Percentiles rank a stretch among this genome's conserved stretches.
phyloP scores from a whole-genome alignment of 2,329 filamentous ascomycete genomes.

The Zalaria sp. region DNA sequence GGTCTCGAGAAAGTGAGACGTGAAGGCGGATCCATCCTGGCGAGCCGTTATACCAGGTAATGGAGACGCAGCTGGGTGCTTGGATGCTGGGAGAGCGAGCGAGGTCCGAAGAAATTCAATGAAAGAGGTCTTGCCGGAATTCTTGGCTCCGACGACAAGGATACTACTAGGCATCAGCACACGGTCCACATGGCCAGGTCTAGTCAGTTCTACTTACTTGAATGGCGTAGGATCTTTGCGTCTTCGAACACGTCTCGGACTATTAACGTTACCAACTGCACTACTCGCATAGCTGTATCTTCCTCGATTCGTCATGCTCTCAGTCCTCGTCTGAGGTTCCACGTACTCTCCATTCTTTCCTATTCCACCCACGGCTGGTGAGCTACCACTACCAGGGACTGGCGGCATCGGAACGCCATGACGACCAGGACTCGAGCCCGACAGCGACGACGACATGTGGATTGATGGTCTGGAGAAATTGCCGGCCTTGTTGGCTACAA shows the following conservation, averaged over 20 bases:
- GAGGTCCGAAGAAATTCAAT: constrained; percentile 87
- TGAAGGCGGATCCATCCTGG: constrained; percentile 43
- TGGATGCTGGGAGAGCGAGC: constrained; percentile 68
- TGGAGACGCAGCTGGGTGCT: constrained; percentile 32
- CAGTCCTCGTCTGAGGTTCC: constrained; percentile 69
- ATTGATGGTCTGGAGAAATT: constrained; percentile 29
- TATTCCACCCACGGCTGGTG: not conserved
- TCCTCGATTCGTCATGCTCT: constrained; percentile 94
- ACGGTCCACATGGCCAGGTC: not conserved
- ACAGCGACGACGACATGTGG: not conserved
- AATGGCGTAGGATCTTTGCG: constrained; percentile 96
- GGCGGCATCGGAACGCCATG: constrained; percentile 13
- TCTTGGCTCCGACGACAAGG: constrained; percentile 74
- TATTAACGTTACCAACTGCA: constrained; percentile 82
- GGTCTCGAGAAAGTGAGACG: constrained; percentile 80
- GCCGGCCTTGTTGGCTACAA: constrained; percentile 34
- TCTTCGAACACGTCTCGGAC: constrained; percentile 76
- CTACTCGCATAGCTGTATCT: constrained; percentile 94
- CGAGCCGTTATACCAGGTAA: constrained; percentile 5
- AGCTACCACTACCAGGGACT: constrained; percentile 4
- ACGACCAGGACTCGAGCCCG: constrained; percentile 10
- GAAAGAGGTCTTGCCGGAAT: constrained; percentile 90
- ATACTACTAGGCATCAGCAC: constrained; percentile 42
- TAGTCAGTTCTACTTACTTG: constrained; percentile 56
- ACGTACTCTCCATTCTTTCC: constrained; percentile 38